A percentile compares a stretch with the other conserved stretches of the same genome.
phyloP scores from a whole-genome alignment of 2,329 filamentous ascomycete genomes.

The Cadophora sp. region DNA sequence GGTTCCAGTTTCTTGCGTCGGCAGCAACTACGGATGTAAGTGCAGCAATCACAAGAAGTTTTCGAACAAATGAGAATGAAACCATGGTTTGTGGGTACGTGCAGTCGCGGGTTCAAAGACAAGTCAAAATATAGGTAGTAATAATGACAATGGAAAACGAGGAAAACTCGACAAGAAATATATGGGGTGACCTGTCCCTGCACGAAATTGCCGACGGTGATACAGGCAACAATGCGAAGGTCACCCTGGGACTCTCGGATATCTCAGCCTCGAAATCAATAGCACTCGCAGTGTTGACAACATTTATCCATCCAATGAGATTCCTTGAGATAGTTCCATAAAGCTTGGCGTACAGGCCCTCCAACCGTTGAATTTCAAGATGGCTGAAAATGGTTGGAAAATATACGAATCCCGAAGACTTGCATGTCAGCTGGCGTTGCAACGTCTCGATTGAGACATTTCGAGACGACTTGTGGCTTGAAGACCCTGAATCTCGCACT shows the following conservation, averaged over 20 bases:
- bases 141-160: no score
- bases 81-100: background rate
- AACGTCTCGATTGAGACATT: background rate
- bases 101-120: no score
- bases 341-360: background rate
- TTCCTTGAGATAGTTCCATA: background rate
- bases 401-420: background rate
- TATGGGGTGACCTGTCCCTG: no score
- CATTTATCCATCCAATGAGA: background rate
- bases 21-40: background rate
- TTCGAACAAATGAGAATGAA: background rate
- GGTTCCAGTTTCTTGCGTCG: slow-evolving; percentile 25
- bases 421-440: background rate
- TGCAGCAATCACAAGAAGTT: background rate
- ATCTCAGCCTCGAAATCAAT: background rate
- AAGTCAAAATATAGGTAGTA: no score
- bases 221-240: no score
- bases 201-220: no score
- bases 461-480: background rate
- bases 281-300: background rate
- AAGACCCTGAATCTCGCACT: no score
- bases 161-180: no score
- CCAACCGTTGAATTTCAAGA: background rate
- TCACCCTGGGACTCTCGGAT: no score
- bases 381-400: background rate